phyloP scores from a whole-genome alignment of 2,329 filamentous ascomycete species.

The Alternaria ethzedia region DNA sequence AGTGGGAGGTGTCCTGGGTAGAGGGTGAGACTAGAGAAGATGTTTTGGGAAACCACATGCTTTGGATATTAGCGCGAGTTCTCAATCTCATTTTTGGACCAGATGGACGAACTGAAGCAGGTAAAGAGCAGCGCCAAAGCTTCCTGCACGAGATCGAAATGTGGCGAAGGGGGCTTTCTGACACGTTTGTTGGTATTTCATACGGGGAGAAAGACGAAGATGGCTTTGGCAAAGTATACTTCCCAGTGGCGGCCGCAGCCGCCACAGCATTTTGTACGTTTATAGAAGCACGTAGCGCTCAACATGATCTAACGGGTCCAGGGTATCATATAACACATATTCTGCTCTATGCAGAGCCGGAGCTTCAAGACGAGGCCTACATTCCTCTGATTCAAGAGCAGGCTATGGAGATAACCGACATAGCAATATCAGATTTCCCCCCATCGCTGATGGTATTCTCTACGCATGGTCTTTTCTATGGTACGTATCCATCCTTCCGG shows the following conservation, averaged over 20 bases:
- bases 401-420: slow-evolving; percentile 36
- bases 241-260: slow-evolving; percentile 38
- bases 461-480: slow-evolving; percentile 41
- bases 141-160: slow-evolving; percentile 37
- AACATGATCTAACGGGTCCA: neutral
- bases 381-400: slow-evolving; percentile 38
- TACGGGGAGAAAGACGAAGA: slow-evolving; percentile 41
- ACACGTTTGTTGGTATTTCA: slow-evolving; percentile 40
- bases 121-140: slow-evolving; percentile 23
- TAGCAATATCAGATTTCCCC: slow-evolving; percentile 43
- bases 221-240: slow-evolving; percentile 41
- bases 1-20: slow-evolving; percentile 41
- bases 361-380: slow-evolving; percentile 34
- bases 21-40: slow-evolving; percentile 41
- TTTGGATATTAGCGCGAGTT: slow-evolving; percentile 43
- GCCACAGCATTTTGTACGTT: slow-evolving; percentile 35
- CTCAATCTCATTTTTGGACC: slow-evolving; percentile 37
- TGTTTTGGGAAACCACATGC: slow-evolving; percentile 38
- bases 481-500: slow-evolving; percentile 16
- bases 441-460: slow-evolving; percentile 40
- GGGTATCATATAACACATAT: slow-evolving; percentile 43
- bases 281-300: neutral
- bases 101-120: slow-evolving; percentile 19
- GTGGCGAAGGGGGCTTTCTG: slow-evolving; percentile 35
- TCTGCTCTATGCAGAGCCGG: slow-evolving; percentile 41